Base-by-base conservation (phyloP, 257 asterid species). In the Scutellaria minor region DNA sequence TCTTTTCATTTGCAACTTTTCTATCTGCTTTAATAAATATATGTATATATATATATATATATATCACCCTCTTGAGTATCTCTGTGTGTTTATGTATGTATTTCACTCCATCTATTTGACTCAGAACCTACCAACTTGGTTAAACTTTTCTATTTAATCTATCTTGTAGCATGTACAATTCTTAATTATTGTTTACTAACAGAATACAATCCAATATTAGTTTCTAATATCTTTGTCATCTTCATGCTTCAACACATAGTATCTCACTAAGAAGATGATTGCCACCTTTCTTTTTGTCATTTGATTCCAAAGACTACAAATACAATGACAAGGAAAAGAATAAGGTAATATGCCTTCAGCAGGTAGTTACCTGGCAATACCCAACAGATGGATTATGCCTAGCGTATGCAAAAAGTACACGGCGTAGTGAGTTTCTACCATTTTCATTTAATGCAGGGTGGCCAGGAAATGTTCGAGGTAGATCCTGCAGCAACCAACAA, bases 331-430 rank as follows among this genome's bases (percentile, higher is more conserved):
- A 41, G 57, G 58, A 48, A 72, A 59, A 58, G 57, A 52, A 76
- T 54, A 31, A 41, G 72, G 66, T 55, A 70, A 68, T 64, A 31
- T 2, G 61, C 66, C 61, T 68, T 62, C 64, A 65, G 72, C 76
- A 58, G 64, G 50, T 54, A 52, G 47, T 71, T 71, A 92, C 98
- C 97, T 92, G 97, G 81, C 98, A 90, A 82, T 92, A 92, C 72
- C 98, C 98, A 68, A 92, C 98, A 46, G 96, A 85, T 39, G 98
- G 97, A 76, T 92, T 92, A 79, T 92, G 98, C 61, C 79, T 86
- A 46, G 96, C 96, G 81, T 92, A 92, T 54, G 98, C 98, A 79
- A 78, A 74, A 77, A 92, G 98, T 68, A 92, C 82, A 66, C 96
- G 96, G 78, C 98, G 81, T 46, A 92, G 82, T 68, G 97, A 90